Evolutionary conservation across 106 monocot species (phyloP).

Genomic region (Gastrodia elata): DNA sequence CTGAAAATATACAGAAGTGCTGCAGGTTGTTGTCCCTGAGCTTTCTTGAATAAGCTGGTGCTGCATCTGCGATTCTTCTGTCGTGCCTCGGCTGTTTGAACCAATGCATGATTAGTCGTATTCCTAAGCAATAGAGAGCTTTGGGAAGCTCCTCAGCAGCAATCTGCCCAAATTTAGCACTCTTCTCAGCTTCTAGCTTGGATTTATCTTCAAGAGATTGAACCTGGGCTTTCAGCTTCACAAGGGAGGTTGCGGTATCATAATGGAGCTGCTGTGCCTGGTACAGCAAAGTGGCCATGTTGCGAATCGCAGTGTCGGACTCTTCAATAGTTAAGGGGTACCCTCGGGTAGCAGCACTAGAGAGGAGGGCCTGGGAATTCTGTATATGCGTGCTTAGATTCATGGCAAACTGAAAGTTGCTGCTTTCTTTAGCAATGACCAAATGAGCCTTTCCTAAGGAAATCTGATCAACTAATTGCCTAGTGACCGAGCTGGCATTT

Average conservation of each 20-base stretch:
- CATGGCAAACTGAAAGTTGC: slow-evolving; percentile 38
- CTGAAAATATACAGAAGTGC: slow-evolving; percentile 33
- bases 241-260: slow-evolving; percentile 39
- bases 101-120: slow-evolving; percentile 47
- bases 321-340: slow-evolving; percentile 27
- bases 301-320: slow-evolving; percentile 25
- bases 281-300: slow-evolving; percentile 46
- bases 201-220: slow-evolving; percentile 50
- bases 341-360: slow-evolving; percentile 20
- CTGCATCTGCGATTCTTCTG: slow-evolving; percentile 19
- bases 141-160: slow-evolving; percentile 74
- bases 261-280: slow-evolving; percentile 56
- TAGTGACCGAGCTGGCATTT: slow-evolving; percentile 29
- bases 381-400: slow-evolving; percentile 35
- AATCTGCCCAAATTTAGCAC: slow-evolving; percentile 48
- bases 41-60: slow-evolving; percentile 14
- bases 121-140: slow-evolving; percentile 52
- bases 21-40: slow-evolving; percentile 37
- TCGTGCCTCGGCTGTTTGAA: slow-evolving; percentile 22
- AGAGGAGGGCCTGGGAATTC: slow-evolving; percentile 40
- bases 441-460: slow-evolving; percentile 48
- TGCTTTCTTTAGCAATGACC: slow-evolving; percentile 48
- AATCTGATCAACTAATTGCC: slow-evolving; percentile 54
- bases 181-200: slow-evolving; percentile 42
- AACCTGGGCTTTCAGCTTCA: slow-evolving; percentile 50